Conservation (phyloP, 2,329 filamentous ascomycete genomes). For the Cordyceps javanica region DNA sequence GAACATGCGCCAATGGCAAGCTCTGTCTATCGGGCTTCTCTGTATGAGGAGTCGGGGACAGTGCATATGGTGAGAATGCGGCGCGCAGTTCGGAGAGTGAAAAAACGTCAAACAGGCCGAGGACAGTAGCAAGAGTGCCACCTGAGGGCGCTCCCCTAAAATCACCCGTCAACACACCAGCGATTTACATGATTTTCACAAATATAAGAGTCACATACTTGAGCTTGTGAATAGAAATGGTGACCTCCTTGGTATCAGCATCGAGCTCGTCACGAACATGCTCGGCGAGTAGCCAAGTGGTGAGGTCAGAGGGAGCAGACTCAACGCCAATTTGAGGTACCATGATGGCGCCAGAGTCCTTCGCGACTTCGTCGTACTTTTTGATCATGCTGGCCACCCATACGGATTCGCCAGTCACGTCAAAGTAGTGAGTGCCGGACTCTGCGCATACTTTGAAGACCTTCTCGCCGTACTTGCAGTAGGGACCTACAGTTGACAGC, state of each 20-base stretch:
- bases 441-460: conserved; percentile 57
- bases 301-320: conserved; percentile 55
- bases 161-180: conserved; percentile 7
- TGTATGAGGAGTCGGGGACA: conserved; percentile 49
- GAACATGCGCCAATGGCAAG: conserved; percentile 34
- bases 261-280: conserved; percentile 44
- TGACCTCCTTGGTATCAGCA: conserved; percentile 46
- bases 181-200: background rate
- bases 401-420: conserved; percentile 55
- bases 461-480: conserved; percentile 48
- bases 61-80: conserved; percentile 44
- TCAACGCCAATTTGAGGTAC: conserved; percentile 58
- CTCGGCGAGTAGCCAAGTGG: conserved; percentile 48
- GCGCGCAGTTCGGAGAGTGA: conserved; percentile 40
- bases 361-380: conserved; percentile 49
- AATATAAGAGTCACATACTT: conserved; percentile 24
- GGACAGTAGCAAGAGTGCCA: conserved; percentile 61
- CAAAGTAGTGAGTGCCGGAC: conserved; percentile 58
- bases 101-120: conserved; percentile 53
- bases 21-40: conserved; percentile 23
- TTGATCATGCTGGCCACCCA: conserved; percentile 55
- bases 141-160: conserved; percentile 48
- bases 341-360: conserved; percentile 49
- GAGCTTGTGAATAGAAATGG: conserved; percentile 41
- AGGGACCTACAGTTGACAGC: conserved; percentile 56